phyloP scores from a whole-genome alignment of 805 yeast genomes.

The Barnettozyma pratensis region DNA sequence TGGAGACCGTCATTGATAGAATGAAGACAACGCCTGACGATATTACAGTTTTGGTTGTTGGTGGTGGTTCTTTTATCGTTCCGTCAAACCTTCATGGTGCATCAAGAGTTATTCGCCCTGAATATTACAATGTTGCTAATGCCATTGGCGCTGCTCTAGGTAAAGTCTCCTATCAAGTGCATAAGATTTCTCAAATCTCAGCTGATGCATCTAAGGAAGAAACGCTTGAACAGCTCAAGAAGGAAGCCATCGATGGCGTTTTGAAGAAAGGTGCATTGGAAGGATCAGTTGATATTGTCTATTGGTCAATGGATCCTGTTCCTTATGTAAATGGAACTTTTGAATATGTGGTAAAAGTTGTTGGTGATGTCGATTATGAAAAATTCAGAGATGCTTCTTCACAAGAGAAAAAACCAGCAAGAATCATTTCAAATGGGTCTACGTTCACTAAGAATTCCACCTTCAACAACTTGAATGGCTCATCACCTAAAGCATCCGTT shows the following conservation, averaged over 20 bases:
- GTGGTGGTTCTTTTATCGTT: conserved; percentile 46
- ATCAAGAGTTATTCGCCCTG: conserved; percentile 38
- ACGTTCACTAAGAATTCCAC: conserved; percentile 3
- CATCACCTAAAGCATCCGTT: no score
- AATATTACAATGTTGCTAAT: conserved; percentile 41
- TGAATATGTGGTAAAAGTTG: conserved; percentile 19
- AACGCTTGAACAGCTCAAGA: conserved; percentile 18
- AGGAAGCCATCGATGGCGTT: conserved; percentile 18
- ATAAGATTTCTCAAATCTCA: conserved; percentile 7
- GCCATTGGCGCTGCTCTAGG: conserved; percentile 44
- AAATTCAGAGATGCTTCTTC: conserved; percentile 26
- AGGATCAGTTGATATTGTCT: conserved; percentile 24
- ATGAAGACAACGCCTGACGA: conserved; percentile 43
- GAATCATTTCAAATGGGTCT: conserved; percentile 5
- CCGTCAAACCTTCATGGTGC: conserved; percentile 37
- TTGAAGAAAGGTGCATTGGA: conserved; percentile 25
- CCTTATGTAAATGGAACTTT: conserved; percentile 28
- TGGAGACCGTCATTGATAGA: conserved; percentile 36
- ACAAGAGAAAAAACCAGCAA: no score
- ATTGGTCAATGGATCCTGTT: conserved; percentile 23
- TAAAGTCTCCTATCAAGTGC: conserved; percentile 9
- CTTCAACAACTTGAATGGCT: no score
- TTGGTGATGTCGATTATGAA: conserved; percentile 17
- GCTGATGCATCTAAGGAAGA: conserved; percentile 13
- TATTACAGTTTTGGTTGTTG: conserved; percentile 40